Evolutionary conservation across 306 rosid species (phyloP), one percentile per base, ranked within the genome.

Genomic region (Adenanthera pavonina): DNA sequence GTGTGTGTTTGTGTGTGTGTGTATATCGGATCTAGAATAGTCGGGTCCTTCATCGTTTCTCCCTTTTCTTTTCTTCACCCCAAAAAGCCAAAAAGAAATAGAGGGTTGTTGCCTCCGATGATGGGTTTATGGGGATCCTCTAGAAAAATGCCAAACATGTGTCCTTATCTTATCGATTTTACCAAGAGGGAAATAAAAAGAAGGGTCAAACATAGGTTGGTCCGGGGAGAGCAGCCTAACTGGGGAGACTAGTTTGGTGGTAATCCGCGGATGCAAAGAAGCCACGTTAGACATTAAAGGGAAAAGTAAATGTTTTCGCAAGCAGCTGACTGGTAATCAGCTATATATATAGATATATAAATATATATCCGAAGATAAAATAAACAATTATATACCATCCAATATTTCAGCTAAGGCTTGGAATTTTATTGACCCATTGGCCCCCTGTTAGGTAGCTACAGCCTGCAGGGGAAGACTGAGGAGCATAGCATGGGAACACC

Each of bases 191-290:
- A 51, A 49, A 17, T 13, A 68, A 33, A 71, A 75, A 70, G 60
- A 51, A 72, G 64, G 78, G 88, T 84, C 89, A 85, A 80, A 61
- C 73, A 70, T 57, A 74, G 79, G 75, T 49, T 67, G 51, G 71
- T 0, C 69, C 19, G 17, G 44, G 68, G 52, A 62, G 71, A 72
- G 78, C 91, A 88, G 80, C 89, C 86, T 78, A 83, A 88, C 81
- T 86, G 49, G 10, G 49, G 10, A 75, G 72, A 76, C 69, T 72
- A 70, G 74, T 81, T 76, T 83, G 81, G 83, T 81, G 78, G 80
- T 51, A 71, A 69, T 77, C 82, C 43, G 35, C 62, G 87, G 80
- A 85, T 61, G 41, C 40, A 67, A 83, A 80, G 71, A 81, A 11
- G 87, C 87, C 92, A 90, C 90, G 88, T 60, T 30, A 25, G 7